Conservation (phyloP, 768 basidiomycete genomes). For the Hypholoma fasciculare region DNA sequence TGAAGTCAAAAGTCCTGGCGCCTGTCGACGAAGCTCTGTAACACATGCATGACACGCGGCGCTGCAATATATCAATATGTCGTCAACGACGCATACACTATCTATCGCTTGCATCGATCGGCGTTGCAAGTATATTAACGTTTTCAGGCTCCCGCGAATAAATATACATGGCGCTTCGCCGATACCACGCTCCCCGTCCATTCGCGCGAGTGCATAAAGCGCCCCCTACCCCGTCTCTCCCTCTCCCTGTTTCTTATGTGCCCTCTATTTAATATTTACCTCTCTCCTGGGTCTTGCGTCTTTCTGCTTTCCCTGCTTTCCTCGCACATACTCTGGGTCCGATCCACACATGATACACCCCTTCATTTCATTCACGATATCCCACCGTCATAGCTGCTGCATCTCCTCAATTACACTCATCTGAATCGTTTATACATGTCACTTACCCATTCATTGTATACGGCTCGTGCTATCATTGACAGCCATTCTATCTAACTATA, state of each 20-base stretch:
- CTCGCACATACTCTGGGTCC: not conserved
- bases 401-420: not conserved
- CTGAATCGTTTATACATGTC: not conserved
- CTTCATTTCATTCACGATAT: not conserved
- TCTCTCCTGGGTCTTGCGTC: not conserved
- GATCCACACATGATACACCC: not conserved
- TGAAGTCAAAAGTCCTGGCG: slow-evolving; percentile 13
- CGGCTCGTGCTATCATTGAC: not conserved
- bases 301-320: not conserved
- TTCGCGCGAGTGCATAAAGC: not conserved
- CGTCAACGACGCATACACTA: slow-evolving; percentile 2
- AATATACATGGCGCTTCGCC: too few species aligned
- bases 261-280: not conserved
- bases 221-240: not conserved
- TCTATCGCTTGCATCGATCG: slow-evolving; percentile 4
- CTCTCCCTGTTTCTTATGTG: not conserved
- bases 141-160: too few species aligned
- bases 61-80: not conserved
- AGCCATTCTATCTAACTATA: not conserved
- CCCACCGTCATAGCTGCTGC: not conserved
- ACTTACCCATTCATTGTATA: not conserved
- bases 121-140: slow-evolving; percentile 2
- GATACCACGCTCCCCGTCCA: too few species aligned
- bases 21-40: slow-evolving; percentile 1
- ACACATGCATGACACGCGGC: slow-evolving; percentile 15